Percentiles rank a stretch among this genome's conserved stretches.
These are phyloP conservation scores for Xylariales sp. DNA, from an alignment of 2,329 filamentous ascomycete species.

Conservation along the genomic window DNA sequence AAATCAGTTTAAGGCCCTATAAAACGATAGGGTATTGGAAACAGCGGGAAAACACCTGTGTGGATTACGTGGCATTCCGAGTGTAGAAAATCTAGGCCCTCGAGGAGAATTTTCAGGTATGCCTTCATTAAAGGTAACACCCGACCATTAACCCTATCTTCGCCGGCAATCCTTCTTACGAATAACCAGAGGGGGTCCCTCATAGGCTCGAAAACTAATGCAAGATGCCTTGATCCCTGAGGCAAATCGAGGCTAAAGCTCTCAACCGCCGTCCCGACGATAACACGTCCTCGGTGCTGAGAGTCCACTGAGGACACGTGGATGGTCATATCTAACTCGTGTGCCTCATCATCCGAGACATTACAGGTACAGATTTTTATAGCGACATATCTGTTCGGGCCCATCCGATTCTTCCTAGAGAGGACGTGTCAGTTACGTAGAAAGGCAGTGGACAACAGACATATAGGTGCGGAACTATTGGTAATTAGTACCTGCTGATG, in stretches of 20 bases:
- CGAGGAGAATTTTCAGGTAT: constrained; percentile 11
- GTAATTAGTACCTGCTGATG: constrained; percentile 14
- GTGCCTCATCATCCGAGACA: neutral
- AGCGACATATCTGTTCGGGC: constrained; percentile 17
- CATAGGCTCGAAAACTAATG: constrained; percentile 19
- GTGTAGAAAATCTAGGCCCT: constrained; percentile 19
- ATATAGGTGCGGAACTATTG: neutral
- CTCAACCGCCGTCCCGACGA: constrained; percentile 8
- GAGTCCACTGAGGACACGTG: constrained; percentile 3
- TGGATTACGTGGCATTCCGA: constrained; percentile 22
- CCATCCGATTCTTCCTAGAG: constrained; percentile 12
- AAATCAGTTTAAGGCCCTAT: constrained; percentile 1
- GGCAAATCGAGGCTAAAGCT: constrained; percentile 9
- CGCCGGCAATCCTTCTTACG: neutral
- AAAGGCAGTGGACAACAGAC: neutral
- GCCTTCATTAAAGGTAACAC: constrained; percentile 9
- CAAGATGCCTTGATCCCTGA: constrained; percentile 10
- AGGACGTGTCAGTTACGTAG: constrained; percentile 5
- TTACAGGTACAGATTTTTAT: constrained; percentile 15
- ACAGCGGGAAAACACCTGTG: constrained; percentile 8
- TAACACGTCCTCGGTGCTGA: constrained; percentile 15
- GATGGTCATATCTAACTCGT: constrained; percentile 15
- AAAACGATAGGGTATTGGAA: neutral
- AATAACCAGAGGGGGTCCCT: constrained; percentile 19
- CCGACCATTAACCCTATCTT: neutral